phyloP scores from a whole-genome alignment of 495 filamentous ascomycete species.

The Collariella sp. region DNA sequence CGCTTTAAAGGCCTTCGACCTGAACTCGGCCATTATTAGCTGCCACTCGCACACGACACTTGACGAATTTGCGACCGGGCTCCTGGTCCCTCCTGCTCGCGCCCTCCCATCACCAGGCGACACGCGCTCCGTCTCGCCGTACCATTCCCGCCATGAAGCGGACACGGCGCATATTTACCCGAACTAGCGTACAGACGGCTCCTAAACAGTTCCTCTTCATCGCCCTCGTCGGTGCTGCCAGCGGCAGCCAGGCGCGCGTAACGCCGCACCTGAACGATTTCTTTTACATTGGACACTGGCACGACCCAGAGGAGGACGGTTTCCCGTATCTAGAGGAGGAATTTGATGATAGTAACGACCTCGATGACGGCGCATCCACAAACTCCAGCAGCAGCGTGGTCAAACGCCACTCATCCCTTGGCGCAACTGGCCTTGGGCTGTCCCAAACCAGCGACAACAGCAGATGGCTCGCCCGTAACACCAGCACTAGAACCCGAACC shows the following conservation, averaged over 20 bases:
- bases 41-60: conserved; percentile 64
- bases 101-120: conserved; percentile 17
- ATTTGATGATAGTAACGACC: neutral
- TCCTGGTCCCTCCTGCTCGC: conserved; percentile 42
- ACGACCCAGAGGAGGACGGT: conserved; percentile 63
- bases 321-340: conserved; percentile 60
- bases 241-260: conserved; percentile 37
- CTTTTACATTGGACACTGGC: conserved; percentile 82
- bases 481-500: neutral
- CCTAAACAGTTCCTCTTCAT: conserved; percentile 77
- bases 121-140: conserved; percentile 29
- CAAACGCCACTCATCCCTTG: conserved; percentile 4
- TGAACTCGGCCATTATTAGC: conserved; percentile 56
- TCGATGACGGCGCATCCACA: conserved; percentile 26
- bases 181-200: conserved; percentile 59
- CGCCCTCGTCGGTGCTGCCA: conserved; percentile 50
- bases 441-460: neutral
- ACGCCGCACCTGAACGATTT: conserved; percentile 63
- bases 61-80: conserved; percentile 66
- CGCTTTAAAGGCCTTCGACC: conserved; percentile 59
- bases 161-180: conserved; percentile 68
- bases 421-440: neutral
- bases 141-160: conserved; percentile 23
- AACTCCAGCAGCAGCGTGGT: conserved; percentile 26
- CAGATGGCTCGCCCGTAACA: neutral